Evolutionary conservation across 306 rosid genomes (phyloP), one percentile per base, ranked within the genome.

Genomic region (Canavalia gladiata): DNA sequence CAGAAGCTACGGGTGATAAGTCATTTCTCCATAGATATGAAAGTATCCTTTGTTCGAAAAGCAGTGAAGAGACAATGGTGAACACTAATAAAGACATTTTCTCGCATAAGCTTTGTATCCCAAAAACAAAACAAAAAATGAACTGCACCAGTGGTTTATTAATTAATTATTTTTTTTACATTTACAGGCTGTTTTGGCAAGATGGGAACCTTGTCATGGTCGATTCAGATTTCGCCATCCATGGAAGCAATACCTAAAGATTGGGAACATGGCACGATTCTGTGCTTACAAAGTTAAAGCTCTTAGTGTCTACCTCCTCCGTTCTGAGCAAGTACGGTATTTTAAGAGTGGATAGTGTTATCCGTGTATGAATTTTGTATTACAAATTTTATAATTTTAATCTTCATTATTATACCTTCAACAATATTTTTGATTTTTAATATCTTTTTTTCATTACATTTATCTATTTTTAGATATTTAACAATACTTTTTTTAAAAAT

Each of bases 191-290:
- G 82, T 86, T 82, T 76, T 88, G 76, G 96, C 93, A 11, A 79
- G 88, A 74, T 91, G 96, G 96, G 93, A 91, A 76, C 90, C 91
- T 10, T 25, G 83, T 31, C 90, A 91, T 63, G 89, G 90, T 2
- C 51, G 28, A 30, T 91, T 89, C 73, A 67, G 76, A 80, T 88
- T 88, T 35, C 88, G 82, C 4, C 93, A 91, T 51, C 95, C 95
- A 7, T 91, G 93, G 95, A 87, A 86, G 45, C 90, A 88, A 65
- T 91, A 91, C 84, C 54, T 85, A 2, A 86, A 83, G 64, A 41
- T 89, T 2, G 93, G 93, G 3, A 86, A 74, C 60, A 55, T 84
- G n/a, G 55, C 80, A 0, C 74, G 92, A 2, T 76, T 78, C 29
- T 88, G 93, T 77, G 92, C 92, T 2, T 83, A 83, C 83, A 82